These are phyloP conservation scores for Tremella fuciformis DNA, from an alignment of 768 basidiomycete species.

Conservation along the genomic window DNA sequence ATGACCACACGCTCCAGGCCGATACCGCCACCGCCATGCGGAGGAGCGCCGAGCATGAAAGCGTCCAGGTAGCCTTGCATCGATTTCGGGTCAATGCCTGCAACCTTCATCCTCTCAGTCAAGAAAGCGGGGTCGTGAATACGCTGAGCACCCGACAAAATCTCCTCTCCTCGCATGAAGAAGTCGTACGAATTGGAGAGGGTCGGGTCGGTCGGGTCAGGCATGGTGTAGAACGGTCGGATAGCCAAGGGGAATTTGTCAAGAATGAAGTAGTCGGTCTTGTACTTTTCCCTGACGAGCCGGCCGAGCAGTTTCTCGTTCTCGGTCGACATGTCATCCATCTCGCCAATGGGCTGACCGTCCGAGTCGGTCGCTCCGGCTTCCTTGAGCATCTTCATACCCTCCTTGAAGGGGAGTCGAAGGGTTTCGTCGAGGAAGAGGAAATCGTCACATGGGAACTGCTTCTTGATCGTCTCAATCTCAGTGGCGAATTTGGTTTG, in stretches of 20 bases:
- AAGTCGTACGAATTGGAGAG: constrained; percentile 99
- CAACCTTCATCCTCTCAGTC: constrained; percentile 74
- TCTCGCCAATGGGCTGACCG: constrained; percentile 57
- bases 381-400: constrained; percentile 77
- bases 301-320: constrained; percentile 91
- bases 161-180: constrained; percentile 99
- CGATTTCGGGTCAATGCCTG: constrained; percentile 82
- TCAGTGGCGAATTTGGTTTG: constrained; percentile 73
- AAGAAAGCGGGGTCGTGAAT: constrained; percentile 86
- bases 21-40: constrained; percentile 96
- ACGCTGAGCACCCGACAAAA: constrained; percentile 95
- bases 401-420: constrained; percentile 79
- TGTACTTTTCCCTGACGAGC: constrained; percentile 85
- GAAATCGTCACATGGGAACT: constrained; percentile 95
- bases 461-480: constrained; percentile 73
- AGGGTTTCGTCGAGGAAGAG: constrained; percentile 89
- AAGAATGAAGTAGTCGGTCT: constrained; percentile 97
- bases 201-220: constrained; percentile 85
- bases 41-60: constrained; percentile 90
- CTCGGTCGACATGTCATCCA: constrained; percentile 91
- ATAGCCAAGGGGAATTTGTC: constrained; percentile 97
- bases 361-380: constrained; percentile 60
- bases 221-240: constrained; percentile 99
- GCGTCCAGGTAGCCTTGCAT: constrained; percentile 93
- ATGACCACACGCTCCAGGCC: constrained; percentile 91